Base-by-base conservation (phyloP, 495 filamentous ascomycete genomes). In the Penicillium atrosanguineum region DNA sequence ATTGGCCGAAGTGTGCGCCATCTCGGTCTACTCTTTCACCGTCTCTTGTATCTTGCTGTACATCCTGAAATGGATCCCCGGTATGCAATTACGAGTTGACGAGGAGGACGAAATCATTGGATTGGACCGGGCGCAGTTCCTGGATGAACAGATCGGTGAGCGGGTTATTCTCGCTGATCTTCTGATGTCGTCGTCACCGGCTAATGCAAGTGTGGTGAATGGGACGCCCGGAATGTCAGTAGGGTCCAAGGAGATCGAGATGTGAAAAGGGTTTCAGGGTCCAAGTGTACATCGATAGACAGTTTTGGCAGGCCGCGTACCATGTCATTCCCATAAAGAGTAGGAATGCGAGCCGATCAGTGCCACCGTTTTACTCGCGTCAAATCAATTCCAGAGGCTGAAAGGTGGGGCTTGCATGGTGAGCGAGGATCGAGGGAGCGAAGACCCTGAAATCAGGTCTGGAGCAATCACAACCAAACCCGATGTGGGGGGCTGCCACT, bases 91-190 rank as follows among this genome's bases (percentile, higher is more conserved):
- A 44, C 69, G 83, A 23, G 80, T 80, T 46, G 67, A 62, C 40
- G 80, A 84, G 58, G 78, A 83, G 49, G 75, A 68, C 9, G 83
- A 86, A 62, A 75, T 79, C 63, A 60, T 75, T 31, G 83, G 83
- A 19, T 55, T 85, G 51, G 82, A 85, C 61, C 55, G 72, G 12
- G 75, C 81, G 37, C 75, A 83, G 61, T 84, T 85, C 56, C 69
- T 82, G 26, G 80, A 84, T 45, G 83, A 84, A 69, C 80, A 84
- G 70, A 82, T 81, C 57, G 80, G 72, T 5, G 71, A 74, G 44
- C 73, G 71, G 52, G 68, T 50, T 37, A 55, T 72, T 39, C 46
- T 65, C 11, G 55, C 63, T 21, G 65, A 61, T 34, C 49, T 65
- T 4, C 51, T 44, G 36, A 60, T 44, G 36, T 50, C 59, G 37